Evolutionary conservation across 345 rosid genomes (phyloP).

Genomic region (Bretschneidera sinensis): DNA sequence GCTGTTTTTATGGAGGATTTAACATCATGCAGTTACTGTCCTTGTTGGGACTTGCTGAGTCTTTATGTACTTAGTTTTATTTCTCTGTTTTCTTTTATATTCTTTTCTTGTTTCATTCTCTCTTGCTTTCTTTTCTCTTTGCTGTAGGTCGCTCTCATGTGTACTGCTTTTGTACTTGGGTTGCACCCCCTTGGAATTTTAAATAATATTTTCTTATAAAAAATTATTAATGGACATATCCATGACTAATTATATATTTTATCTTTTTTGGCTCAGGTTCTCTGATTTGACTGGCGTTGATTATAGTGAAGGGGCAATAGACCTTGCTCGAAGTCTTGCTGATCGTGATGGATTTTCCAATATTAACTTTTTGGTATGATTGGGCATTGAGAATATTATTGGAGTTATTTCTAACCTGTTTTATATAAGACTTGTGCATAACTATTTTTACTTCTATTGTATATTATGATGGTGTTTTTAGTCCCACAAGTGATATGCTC

Average conservation of each 20-base stretch:
- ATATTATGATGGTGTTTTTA: not conserved
- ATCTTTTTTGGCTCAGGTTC: constrained; percentile 50
- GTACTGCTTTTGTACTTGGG: not conserved
- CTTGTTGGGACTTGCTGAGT: no score
- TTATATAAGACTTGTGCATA: not conserved
- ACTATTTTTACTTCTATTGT: not conserved
- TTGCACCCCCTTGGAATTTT: not conserved
- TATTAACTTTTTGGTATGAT: constrained; percentile 69
- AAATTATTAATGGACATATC: not conserved
- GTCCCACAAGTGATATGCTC: not conserved
- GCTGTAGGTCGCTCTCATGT: not conserved
- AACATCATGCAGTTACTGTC: no score
- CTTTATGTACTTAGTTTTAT: no score
- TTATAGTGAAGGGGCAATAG: constrained; percentile 86
- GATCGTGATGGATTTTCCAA: constrained; percentile 71
- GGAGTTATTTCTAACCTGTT: not conserved
- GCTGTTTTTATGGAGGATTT: no score
- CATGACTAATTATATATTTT: not conserved
- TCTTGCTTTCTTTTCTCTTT: not conserved
- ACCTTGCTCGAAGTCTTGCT: constrained; percentile 82
- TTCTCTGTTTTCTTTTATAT: not conserved
- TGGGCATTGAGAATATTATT: constrained; percentile 4
- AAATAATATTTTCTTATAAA: no score
- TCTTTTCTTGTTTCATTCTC: not conserved
- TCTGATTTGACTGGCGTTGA: constrained; percentile 87